phyloP scores from a whole-genome alignment of 805 yeast genomes.

The Nakazawaea pomicola region DNA sequence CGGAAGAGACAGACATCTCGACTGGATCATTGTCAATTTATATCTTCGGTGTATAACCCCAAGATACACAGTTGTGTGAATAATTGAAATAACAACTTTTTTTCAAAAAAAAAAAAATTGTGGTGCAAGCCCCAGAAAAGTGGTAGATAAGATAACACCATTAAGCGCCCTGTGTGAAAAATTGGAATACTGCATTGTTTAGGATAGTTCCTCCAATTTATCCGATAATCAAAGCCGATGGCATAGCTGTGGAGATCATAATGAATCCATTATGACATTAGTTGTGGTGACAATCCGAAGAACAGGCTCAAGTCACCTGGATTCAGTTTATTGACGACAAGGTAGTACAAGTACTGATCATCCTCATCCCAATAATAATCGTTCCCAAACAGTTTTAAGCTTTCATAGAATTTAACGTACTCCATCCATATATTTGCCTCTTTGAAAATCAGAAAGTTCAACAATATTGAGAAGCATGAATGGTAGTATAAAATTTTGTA shows the following conservation, averaged over 20 bases:
- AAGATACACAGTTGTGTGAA: background rate
- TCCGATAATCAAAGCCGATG: too few species aligned
- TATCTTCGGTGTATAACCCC: too few species aligned
- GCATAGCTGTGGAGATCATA: too few species aligned
- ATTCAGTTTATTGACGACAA: background rate
- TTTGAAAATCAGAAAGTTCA: background rate
- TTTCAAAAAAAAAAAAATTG: background rate
- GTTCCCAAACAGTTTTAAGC: background rate
- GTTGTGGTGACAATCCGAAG: background rate
- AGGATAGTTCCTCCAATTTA: too few species aligned
- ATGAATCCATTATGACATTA: too few species aligned
- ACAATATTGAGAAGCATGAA: background rate
- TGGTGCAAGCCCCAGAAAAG: too few species aligned
- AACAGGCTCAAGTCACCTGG: background rate
- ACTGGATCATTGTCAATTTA: too few species aligned
- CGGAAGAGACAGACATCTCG: too few species aligned
- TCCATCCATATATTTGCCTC: slow-evolving; percentile 1
- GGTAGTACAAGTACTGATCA: slow-evolving; percentile 1
- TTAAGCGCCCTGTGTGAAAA: too few species aligned
- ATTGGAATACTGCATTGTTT: too few species aligned
- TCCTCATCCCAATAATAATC: slow-evolving; percentile 7
- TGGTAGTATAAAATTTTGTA: background rate
- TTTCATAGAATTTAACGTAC: background rate
- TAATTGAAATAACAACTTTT: background rate
- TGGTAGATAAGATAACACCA: too few species aligned